phyloP scores from a whole-genome alignment of 352 stramenopile genomes.

The Globisporangium abappressorium region DNA sequence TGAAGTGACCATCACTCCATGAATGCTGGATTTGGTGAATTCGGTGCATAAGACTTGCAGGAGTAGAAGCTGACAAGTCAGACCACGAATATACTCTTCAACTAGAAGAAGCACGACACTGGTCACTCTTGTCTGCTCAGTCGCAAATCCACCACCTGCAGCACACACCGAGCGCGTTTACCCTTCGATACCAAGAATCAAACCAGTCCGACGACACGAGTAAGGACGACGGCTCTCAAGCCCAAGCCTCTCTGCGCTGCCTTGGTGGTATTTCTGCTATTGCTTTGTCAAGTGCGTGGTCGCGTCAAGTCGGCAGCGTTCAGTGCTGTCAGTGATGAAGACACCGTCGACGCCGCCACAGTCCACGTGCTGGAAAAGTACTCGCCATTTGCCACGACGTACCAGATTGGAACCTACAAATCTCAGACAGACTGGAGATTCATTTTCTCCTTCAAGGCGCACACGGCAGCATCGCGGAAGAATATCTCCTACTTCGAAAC shows the following conservation, averaged over 20 bases:
- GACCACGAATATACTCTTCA: background rate
- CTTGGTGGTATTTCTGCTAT: background rate
- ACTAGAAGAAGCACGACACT: background rate
- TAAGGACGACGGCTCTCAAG: background rate
- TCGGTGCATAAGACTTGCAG: background rate
- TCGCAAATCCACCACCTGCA: background rate
- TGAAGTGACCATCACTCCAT: conserved; percentile 1
- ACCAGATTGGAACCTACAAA: background rate
- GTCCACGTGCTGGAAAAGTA: conserved; percentile 1
- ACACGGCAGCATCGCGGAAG: background rate
- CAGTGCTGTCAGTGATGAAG: background rate
- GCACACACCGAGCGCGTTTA: too few relatives aligned
- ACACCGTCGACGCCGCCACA: background rate
- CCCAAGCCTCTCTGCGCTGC: background rate
- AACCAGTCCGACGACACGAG: background rate
- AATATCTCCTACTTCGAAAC: background rate
- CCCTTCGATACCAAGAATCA: too few relatives aligned
- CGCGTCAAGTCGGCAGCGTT: background rate
- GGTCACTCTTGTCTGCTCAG: background rate
- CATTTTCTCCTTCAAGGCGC: background rate
- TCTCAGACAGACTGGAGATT: background rate
- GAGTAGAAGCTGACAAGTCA: background rate
- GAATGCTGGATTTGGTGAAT: background rate
- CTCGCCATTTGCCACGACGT: background rate
- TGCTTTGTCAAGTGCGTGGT: background rate